A percentile compares a stretch with the other conserved stretches of the same genome.
phyloP scores from a whole-genome alignment of 768 basidiomycete genomes.

The Tricholoma sp. region DNA sequence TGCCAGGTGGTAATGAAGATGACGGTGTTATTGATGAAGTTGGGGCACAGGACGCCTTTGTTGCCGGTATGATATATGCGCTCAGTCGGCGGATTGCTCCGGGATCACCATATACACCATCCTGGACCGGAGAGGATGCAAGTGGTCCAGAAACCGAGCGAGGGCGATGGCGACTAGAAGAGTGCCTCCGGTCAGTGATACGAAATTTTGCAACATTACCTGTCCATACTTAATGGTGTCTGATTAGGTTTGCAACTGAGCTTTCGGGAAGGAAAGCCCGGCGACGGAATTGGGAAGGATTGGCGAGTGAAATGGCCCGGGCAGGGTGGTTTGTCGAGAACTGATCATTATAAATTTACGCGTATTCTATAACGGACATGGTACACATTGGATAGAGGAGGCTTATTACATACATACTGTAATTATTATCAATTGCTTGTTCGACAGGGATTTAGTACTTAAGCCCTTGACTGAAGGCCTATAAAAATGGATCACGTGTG shows the following conservation, averaged over 20 bases:
- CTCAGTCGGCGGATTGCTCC: constrained; percentile 67
- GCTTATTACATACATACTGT: neutral
- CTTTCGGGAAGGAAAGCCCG: constrained; percentile 72
- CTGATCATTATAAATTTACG: constrained; percentile 3
- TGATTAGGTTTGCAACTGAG: constrained; percentile 73
- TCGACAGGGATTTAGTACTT: too few relatives aligned
- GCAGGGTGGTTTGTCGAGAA: constrained; percentile 68
- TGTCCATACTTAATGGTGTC: neutral
- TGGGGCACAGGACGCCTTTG: constrained; percentile 76
- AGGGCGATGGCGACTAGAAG: constrained; percentile 74
- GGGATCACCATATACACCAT: constrained; percentile 72
- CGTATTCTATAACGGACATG: too few relatives aligned
- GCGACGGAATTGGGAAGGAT: constrained; percentile 55
- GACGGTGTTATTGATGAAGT: constrained; percentile 60
- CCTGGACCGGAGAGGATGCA: constrained; percentile 32
- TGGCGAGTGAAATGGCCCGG: constrained; percentile 67
- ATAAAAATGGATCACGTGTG: neutral
- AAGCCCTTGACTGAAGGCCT: too few relatives aligned
- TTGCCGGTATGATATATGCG: constrained; percentile 86
- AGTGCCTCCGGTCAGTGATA: constrained; percentile 61
- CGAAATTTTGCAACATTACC: neutral
- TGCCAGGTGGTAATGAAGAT: constrained; percentile 32
- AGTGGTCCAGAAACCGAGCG: constrained; percentile 32
- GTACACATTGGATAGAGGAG: neutral
- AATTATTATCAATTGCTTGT: neutral